Evolutionary conservation across 805 yeast species (phyloP).

Genomic region (Candida argentea): DNA sequence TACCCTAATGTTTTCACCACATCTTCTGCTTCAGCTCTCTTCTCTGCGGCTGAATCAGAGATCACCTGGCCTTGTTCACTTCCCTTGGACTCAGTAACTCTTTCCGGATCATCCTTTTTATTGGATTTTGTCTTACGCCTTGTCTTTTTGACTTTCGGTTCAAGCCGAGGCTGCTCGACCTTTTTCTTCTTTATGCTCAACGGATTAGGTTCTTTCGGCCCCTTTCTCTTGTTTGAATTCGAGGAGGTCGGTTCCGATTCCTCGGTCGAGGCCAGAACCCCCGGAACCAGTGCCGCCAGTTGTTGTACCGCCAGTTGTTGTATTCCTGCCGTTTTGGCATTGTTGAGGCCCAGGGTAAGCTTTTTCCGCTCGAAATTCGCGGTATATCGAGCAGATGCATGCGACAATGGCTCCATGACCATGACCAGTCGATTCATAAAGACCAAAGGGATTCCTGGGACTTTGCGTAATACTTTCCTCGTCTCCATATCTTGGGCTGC

Average conservation of each 20-base stretch:
- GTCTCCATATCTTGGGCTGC: conserved; percentile 73
- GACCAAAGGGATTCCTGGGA: conserved; percentile 86
- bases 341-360: conserved; percentile 71
- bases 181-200: conserved; percentile 77
- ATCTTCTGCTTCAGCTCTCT: conserved; percentile 1
- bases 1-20: not conserved
- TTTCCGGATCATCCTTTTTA: conserved; percentile 1
- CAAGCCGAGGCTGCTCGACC: conserved; percentile 8
- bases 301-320: conserved; percentile 14
- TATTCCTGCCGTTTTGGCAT: conserved; percentile 38
- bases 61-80: conserved; percentile 1
- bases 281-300: conserved; percentile 8
- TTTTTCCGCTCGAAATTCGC: conserved; percentile 53
- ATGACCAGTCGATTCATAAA: conserved; percentile 86
- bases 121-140: conserved; percentile 4
- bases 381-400: conserved; percentile 40
- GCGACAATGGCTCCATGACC: conserved; percentile 90
- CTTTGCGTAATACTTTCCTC: conserved; percentile 55
- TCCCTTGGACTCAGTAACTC: not conserved
- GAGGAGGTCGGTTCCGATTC: too few relatives aligned
- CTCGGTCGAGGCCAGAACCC: conserved; percentile 6
- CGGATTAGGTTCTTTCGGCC: conserved; percentile 84
- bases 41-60: not conserved
- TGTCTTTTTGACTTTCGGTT: conserved; percentile 5
- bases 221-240: conserved; percentile 42